Evolutionary conservation across 2,329 filamentous ascomycete genomes (phyloP).

Genomic region (Fusarium sp.): DNA sequence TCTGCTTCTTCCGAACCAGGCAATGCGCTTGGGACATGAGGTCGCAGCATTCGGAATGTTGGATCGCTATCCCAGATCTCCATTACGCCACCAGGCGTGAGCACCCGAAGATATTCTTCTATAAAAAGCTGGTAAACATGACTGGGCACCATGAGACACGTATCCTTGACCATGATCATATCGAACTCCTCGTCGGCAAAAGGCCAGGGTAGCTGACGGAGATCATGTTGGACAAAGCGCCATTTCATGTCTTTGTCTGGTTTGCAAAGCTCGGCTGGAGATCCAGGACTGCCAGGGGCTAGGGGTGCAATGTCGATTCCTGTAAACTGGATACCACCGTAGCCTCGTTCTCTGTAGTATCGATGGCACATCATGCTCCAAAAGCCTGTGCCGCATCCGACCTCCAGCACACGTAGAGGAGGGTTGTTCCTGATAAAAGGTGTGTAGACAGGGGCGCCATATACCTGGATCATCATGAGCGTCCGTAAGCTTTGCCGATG

Average conservation of each 20-base stretch:
- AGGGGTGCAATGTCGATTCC: slow-evolving; percentile 85
- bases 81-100: slow-evolving; percentile 81
- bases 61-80: slow-evolving; percentile 94
- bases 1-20: slow-evolving; percentile 58
- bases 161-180: slow-evolving; percentile 88
- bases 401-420: slow-evolving; percentile 83
- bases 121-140: slow-evolving; percentile 67
- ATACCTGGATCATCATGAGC: slow-evolving; percentile 82
- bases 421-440: slow-evolving; percentile 74
- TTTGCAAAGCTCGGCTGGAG: slow-evolving; percentile 58
- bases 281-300: slow-evolving; percentile 60
- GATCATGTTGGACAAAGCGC: slow-evolving; percentile 89
- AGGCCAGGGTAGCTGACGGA: slow-evolving; percentile 80
- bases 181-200: slow-evolving; percentile 86
- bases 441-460: slow-evolving; percentile 83
- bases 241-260: slow-evolving; percentile 82
- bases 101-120: slow-evolving; percentile 81
- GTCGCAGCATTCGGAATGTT: slow-evolving; percentile 83
- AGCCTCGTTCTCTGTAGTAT: slow-evolving; percentile 77
- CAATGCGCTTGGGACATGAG: slow-evolving; percentile 73
- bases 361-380: slow-evolving; percentile 92
- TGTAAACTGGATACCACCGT: slow-evolving; percentile 79
- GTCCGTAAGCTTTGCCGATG: slow-evolving; percentile 90
- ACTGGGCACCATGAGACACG: slow-evolving; percentile 75
- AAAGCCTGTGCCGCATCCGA: slow-evolving; percentile 88